A percentile compares a stretch with the other conserved stretches of the same genome.
phyloP scores from a whole-genome alignment of 352 stramenopile species.

The Pythium phragmiticola region DNA sequence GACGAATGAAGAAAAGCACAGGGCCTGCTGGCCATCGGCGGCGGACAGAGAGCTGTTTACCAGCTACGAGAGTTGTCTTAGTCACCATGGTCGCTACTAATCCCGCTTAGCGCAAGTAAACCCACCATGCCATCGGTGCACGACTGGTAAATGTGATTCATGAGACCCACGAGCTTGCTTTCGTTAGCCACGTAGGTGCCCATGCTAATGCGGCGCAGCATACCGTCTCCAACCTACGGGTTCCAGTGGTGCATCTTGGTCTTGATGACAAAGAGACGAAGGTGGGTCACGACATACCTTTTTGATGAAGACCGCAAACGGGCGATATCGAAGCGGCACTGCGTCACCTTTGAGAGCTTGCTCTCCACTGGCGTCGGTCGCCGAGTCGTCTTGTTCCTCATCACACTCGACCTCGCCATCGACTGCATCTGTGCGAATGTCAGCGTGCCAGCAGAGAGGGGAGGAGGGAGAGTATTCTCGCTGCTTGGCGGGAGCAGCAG shows the following conservation, averaged over 20 bases:
- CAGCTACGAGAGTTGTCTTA: background rate
- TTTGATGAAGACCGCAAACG: conserved; percentile 7
- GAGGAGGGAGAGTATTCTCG: background rate
- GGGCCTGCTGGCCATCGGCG: background rate
- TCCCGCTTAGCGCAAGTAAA: background rate
- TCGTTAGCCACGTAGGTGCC: conserved; percentile 26
- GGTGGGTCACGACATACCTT: background rate
- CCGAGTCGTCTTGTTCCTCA: background rate
- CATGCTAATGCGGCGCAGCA: conserved; percentile 1
- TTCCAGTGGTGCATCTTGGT: background rate
- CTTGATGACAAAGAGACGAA: background rate
- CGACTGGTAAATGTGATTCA: conserved; percentile 77
- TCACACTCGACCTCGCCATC: background rate
- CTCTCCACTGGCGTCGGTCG: background rate
- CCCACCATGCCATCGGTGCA: conserved; percentile 29
- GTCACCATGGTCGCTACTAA: background rate
- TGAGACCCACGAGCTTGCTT: conserved; percentile 43
- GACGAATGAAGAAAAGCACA: conserved; percentile 31
- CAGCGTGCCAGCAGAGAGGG: background rate
- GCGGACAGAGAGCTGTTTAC: background rate
- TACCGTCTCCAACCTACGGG: conserved; percentile 2
- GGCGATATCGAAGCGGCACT: background rate
- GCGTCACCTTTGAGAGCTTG: background rate
- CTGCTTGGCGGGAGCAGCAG: background rate
- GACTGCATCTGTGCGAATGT: background rate